A percentile compares a stretch with the other conserved stretches of the same genome.
phyloP scores from a whole-genome alignment of 176 grass and related monocot genomes.

The Calamus simplicifolius region DNA sequence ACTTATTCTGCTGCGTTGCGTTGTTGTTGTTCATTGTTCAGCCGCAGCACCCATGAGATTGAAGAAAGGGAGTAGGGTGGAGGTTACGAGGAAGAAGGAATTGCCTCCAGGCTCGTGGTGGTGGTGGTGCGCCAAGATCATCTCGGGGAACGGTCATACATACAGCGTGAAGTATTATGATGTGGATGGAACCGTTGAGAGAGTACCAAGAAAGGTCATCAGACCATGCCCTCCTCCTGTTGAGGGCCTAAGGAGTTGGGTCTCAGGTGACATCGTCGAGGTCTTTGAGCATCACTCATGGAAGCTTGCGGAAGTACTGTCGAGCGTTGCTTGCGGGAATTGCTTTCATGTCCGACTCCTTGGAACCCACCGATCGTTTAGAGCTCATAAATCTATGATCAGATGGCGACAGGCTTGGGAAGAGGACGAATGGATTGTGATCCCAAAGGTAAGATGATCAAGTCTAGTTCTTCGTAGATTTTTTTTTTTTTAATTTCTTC shows the following conservation, averaged over 20 bases:
- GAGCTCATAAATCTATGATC: slow-evolving; percentile 1
- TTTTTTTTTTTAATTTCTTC: background rate
- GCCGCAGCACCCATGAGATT: slow-evolving; percentile 39
- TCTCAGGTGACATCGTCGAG: slow-evolving; percentile 38
- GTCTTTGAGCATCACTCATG: slow-evolving; percentile 35
- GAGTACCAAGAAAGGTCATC: slow-evolving; percentile 40
- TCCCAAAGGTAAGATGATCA: slow-evolving; percentile 30
- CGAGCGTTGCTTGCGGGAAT: background rate
- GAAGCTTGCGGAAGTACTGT: slow-evolving; percentile 35
- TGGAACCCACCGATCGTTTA: slow-evolving; percentile 9
- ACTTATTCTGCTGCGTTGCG: no score
- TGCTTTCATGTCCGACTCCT: slow-evolving; percentile 32
- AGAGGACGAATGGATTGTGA: slow-evolving; percentile 27
- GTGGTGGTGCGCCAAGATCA: slow-evolving; percentile 39
- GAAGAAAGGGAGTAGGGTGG: slow-evolving; percentile 29
- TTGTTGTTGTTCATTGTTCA: no score
- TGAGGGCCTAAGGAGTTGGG: slow-evolving; percentile 17
- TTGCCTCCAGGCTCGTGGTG: slow-evolving; percentile 32
- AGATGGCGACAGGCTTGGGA: slow-evolving; percentile 7
- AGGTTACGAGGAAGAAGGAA: slow-evolving; percentile 28
- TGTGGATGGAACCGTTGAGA: background rate
- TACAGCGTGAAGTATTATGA: slow-evolving; percentile 34
- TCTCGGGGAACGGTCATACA: slow-evolving; percentile 50
- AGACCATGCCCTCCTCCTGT: slow-evolving; percentile 34
- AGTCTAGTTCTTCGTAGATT: background rate